phyloP scores from a whole-genome alignment of 495 filamentous ascomycete genomes.

The Saxophila tyrrhenica region DNA sequence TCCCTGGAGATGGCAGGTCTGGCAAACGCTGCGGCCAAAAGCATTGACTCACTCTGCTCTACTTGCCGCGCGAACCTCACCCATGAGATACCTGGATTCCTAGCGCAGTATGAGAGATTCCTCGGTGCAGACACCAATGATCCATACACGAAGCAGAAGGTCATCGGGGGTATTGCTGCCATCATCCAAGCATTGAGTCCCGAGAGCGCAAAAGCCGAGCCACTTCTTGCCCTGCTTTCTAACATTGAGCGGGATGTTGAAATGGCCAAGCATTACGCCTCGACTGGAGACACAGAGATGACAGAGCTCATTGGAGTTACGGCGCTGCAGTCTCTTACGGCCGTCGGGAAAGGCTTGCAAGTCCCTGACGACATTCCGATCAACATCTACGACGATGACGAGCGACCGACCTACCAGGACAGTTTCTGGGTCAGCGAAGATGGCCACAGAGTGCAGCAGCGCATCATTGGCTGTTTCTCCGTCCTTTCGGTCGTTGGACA shows the following conservation, averaged over 20 bases:
- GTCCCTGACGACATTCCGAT: conserved; percentile 57
- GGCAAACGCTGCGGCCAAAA: conserved; percentile 61
- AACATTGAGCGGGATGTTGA: conserved; percentile 55
- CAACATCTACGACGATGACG: conserved; percentile 47
- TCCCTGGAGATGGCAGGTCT: conserved; percentile 57
- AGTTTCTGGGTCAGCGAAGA: conserved; percentile 50
- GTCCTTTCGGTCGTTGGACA: conserved; percentile 44
- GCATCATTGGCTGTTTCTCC: conserved; percentile 43
- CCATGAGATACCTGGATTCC: conserved; percentile 60
- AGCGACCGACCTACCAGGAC: conserved; percentile 19
- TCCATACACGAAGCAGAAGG: conserved; percentile 60
- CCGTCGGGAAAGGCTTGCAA: conserved; percentile 72
- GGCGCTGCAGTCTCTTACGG: conserved; percentile 60
- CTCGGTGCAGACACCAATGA: conserved; percentile 49
- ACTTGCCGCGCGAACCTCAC: conserved; percentile 64
- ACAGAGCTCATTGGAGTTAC: conserved; percentile 46
- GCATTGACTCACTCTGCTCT: conserved; percentile 68
- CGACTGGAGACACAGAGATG: conserved; percentile 32
- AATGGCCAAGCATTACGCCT: conserved; percentile 25
- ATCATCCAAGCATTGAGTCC: conserved; percentile 68
- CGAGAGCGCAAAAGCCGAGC: conserved; percentile 49
- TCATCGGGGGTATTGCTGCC: conserved; percentile 71
- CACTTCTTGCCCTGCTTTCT: conserved; percentile 51
- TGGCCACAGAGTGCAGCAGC: conserved; percentile 43
- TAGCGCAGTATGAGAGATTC: conserved; percentile 64